Base-by-base conservation (phyloP, 1,284 basidiomycete species). In the Leccinum pachyderme region DNA sequence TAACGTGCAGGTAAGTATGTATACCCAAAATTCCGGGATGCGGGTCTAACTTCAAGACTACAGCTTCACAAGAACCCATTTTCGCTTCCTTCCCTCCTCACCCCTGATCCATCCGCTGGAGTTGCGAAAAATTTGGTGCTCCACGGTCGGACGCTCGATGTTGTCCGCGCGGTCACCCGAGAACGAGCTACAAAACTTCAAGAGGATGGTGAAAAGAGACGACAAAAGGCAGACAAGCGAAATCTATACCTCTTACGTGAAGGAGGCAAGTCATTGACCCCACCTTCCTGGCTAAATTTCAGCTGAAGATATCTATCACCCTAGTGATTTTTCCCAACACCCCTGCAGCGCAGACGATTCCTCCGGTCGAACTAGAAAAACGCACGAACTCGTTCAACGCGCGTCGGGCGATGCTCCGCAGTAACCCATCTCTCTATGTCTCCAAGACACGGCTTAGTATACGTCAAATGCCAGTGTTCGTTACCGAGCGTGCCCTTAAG, bases 241-340 rank as follows among this genome's bases (percentile, higher is more conserved):
- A 98, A 98, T 71, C 86, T 97, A 63, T 98, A 98, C 73, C 82
- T 99, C 52, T 83, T 99, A 65, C 85, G 93, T 24, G 97, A 99
- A 81, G 97, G 95, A 76, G 91, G 93, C 91, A 64, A 63, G 84
- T 27, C 37, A 22, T 29, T 44, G 35, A 49, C 54, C 32, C 24
- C 54, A 11, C 18, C 37, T 46, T 47, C 27, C 22, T 18, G 28
- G 12, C 24, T 32, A 52, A 37, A 31, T 8, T 28, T 37, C 33
- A 39, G 28, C 41, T 3, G 41, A 18, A 41, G 18, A 41, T n/a
- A 41, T 41, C 15, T n/a, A 41, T 41, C 15, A 28, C 15, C 43
- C 3, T 57, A 95, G 95, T 95, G 33, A 91, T 97, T 61, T 81
- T 95, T 63, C 90, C 93, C 1, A 93, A 90, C 65, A 84, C 87